Base-by-base conservation (phyloP, 129 eudicot genomes). In the Saposhnikovia divaricata region DNA sequence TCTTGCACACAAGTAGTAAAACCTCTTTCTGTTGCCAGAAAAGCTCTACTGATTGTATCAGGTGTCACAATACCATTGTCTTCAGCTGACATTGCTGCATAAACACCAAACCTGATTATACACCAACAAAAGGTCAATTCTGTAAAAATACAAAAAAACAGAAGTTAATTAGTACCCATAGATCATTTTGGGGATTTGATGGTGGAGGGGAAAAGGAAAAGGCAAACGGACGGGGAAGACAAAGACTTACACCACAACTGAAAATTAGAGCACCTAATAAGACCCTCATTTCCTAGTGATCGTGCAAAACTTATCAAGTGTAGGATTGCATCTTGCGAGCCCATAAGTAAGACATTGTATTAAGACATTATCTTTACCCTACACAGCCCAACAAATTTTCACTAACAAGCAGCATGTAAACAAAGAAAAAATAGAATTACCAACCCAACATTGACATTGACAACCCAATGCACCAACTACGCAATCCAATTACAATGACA, bases 11-110 rank as follows among this genome's bases (percentile, higher is more conserved):
- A 51, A 70, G 87, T 70, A 68, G 86, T 85, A 59, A 89, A 91
- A 66, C 87, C 93, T 44, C 83, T 80, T 76, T 91, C 96, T 4
- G 96, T 89, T 53, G 78, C 86, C 18, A 83, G 85, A 82, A 89
- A 89, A 39, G 96, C 87, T 13, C 83, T 89, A 77, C 25, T 77
- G 59, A 91, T 91, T 5, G 87, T 84, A 34, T 91, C 96, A 11
- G 84, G 74, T 5, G 89, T 88, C 86, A 90, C 88, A 3, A 83
- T 90, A 78, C 96, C 92, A 42, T 81, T 69, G 77, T 78, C 82
- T 77, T 75, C 86, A 38, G 89, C 83, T 75, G 89, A 83, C 79
- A 38, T 80, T 84, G 89, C 96, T 88, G 92, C 90, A 83, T 76
- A 81, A 89, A 89, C 75, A 86, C 78, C 81, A 84, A 84, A 76